Percentiles rank a stretch among this genome's conserved stretches.
Conservation (phyloP, 768 basidiomycete species). For the Rhodotorula toruloides region DNA sequence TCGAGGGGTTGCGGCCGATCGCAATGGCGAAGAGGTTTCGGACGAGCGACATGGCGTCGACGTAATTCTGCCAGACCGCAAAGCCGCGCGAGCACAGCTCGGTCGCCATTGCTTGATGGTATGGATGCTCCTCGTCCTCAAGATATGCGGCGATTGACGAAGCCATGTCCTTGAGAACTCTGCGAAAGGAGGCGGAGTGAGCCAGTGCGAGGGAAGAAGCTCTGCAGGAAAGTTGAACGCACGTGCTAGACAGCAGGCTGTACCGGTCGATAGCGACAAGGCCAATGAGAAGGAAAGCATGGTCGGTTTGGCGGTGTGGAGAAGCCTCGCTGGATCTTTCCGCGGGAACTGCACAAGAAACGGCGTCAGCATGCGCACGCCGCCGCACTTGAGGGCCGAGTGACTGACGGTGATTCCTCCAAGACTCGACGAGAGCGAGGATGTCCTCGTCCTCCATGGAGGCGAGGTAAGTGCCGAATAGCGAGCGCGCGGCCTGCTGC, state of each 20-base stretch:
- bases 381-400: too few relatives aligned
- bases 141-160: slow-evolving; percentile 74
- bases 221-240: slow-evolving; percentile 39
- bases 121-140: slow-evolving; percentile 56
- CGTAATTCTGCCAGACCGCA: slow-evolving; percentile 86
- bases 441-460: slow-evolving; percentile 66
- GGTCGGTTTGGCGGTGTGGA: slow-evolving; percentile 53
- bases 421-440: slow-evolving; percentile 41
- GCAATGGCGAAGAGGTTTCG: slow-evolving; percentile 76
- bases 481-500: slow-evolving; percentile 65
- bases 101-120: slow-evolving; percentile 63
- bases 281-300: slow-evolving; percentile 75
- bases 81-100: slow-evolving; percentile 89
- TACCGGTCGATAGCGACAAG: slow-evolving; percentile 76
- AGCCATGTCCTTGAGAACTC: slow-evolving; percentile 66
- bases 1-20: slow-evolving; percentile 62
- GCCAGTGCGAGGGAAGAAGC: too few relatives aligned
- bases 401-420: slow-evolving; percentile 21
- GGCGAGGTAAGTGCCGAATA: slow-evolving; percentile 72
- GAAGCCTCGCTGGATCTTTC: not conserved
- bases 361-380: not conserved
- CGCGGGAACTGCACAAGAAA: slow-evolving; percentile 7
- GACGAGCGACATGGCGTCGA: slow-evolving; percentile 82
- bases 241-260: slow-evolving; percentile 69
- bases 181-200: not conserved